Evolutionary conservation across 208 protist genomes (phyloP).

Genomic region (Wallacemonas sp.): DNA sequence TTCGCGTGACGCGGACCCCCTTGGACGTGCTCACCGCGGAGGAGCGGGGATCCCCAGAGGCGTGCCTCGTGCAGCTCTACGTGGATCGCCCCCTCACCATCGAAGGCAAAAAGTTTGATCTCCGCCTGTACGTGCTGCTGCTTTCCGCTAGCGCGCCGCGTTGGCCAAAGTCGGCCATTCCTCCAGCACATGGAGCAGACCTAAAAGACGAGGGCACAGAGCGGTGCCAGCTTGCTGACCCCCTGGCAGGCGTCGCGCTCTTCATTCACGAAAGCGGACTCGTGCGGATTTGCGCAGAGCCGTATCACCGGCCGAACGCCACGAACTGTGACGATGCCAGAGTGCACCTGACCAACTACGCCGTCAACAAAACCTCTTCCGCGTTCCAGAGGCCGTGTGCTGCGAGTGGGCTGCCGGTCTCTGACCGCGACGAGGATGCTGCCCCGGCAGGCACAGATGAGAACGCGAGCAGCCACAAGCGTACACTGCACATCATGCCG

Average conservation of each 20-base stretch:
- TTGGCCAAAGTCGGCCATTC: not conserved
- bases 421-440: constrained; percentile 6
- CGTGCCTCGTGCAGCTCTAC: constrained; percentile 86
- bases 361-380: constrained; percentile 68
- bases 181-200: no score
- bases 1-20: constrained; percentile 61
- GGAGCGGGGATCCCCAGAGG: constrained; percentile 22
- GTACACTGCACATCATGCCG: constrained; percentile 46
- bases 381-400: constrained; percentile 20
- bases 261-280: constrained; percentile 89
- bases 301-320: constrained; percentile 60
- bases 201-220: no score
- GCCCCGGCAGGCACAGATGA: constrained; percentile 3
- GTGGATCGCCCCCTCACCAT: constrained; percentile 89
- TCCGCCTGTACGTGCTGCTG: constrained; percentile 94
- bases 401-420: no score
- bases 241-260: constrained; percentile 59
- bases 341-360: constrained; percentile 90
- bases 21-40: constrained; percentile 35
- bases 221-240: no score
- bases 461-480: constrained; percentile 44
- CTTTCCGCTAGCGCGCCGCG: constrained; percentile 26
- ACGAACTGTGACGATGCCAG: constrained; percentile 45
- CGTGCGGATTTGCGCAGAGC: constrained; percentile 90
- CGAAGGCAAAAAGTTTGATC: constrained; percentile 93